Percentiles rank a stretch among this genome's conserved stretches.
These are phyloP conservation scores for Alternaria novae-zelandiae DNA, from an alignment of 2,329 filamentous ascomycete genomes.

Conservation along the genomic window DNA sequence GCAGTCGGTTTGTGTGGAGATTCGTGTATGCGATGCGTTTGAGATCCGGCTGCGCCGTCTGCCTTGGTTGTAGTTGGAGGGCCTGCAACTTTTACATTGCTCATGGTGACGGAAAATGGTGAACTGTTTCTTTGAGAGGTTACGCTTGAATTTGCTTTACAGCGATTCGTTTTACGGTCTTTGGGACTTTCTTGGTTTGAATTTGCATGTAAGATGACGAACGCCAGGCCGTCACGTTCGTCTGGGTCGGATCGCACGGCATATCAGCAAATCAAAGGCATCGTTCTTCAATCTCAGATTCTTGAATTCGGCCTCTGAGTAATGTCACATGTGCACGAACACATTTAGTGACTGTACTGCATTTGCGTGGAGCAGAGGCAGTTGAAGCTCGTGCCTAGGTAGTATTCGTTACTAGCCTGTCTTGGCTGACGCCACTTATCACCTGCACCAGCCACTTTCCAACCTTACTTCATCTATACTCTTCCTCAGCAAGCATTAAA, in stretches of 20 bases:
- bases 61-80: background rate
- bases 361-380: background rate
- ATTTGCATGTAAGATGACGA: background rate
- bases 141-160: background rate
- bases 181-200: background rate
- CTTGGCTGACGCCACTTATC: background rate
- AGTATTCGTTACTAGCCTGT: background rate
- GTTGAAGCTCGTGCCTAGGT: background rate
- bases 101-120: background rate
- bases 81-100: background rate
- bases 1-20: background rate
- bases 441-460: slow-evolving; percentile 1
- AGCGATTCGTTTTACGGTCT: background rate
- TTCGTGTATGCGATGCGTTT: background rate
- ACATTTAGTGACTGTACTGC: background rate
- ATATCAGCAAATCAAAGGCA: background rate
- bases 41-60: background rate
- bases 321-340: background rate
- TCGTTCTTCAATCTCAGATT: background rate
- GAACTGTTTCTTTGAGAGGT: background rate
- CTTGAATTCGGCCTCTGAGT: background rate
- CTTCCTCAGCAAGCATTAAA: background rate
- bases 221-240: background rate
- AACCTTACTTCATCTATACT: background rate
- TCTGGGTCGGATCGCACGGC: background rate